phyloP scores from a whole-genome alignment of 1,139 yeast species.

The Suhomyces chickasaworum region DNA sequence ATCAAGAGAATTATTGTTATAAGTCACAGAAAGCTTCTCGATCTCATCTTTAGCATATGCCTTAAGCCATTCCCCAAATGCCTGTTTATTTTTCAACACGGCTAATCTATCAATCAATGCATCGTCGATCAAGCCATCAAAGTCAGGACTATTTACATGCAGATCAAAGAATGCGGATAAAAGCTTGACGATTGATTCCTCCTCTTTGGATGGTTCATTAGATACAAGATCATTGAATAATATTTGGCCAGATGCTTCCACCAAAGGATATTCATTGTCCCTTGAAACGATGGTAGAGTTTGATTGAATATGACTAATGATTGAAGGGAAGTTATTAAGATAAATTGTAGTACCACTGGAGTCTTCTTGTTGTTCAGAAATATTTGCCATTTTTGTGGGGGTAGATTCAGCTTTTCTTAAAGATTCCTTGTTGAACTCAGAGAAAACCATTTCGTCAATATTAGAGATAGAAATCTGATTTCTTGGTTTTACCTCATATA shows the following conservation, averaged over 20 bases:
- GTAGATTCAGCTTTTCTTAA: conserved; percentile 9
- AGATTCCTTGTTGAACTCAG: conserved; percentile 43
- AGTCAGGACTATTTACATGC: conserved; percentile 7
- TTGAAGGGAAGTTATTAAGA: conserved; percentile 23
- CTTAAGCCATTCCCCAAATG: conserved; percentile 46
- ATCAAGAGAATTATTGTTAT: conserved; percentile 41
- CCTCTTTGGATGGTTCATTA: conserved; percentile 16
- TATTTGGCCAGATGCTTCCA: conserved; percentile 23
- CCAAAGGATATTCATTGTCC: conserved; percentile 30
- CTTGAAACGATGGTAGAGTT: conserved; percentile 25
- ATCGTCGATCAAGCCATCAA: conserved; percentile 26
- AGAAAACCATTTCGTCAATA: conserved; percentile 58
- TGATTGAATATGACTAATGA: conserved; percentile 25
- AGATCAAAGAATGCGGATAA: conserved; percentile 61
- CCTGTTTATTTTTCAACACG: conserved; percentile 38
- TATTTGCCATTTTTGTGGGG: not conserved
- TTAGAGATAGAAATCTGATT: conserved; percentile 28
- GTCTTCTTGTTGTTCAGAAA: conserved; percentile 18
- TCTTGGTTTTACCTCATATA: conserved; percentile 21
- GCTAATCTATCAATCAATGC: conserved; percentile 25
- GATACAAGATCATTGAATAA: conserved; percentile 28
- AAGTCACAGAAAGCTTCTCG: conserved; percentile 19
- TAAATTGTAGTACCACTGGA: conserved; percentile 22
- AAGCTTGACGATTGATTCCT: conserved; percentile 41
- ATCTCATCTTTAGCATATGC: conserved; percentile 25